A percentile compares a stretch with the other conserved stretches of the same genome.
Conservation (phyloP, 345 rosid genomes). For the Linum usitatissimum region DNA sequence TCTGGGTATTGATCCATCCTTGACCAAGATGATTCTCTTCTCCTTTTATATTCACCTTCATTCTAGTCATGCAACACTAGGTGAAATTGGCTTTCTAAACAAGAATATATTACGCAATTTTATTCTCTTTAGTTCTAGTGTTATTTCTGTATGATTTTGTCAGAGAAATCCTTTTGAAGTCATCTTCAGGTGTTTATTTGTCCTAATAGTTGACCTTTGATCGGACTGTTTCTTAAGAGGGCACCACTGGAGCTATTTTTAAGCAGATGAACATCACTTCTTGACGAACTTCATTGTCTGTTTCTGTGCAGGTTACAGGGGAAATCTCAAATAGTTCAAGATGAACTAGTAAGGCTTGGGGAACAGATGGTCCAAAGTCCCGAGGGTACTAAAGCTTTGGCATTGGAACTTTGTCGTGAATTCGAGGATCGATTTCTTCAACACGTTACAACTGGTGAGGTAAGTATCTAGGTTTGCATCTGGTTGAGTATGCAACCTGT, state of each 20-base stretch:
- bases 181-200: background rate
- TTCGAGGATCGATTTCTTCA: slow-evolving; percentile 95
- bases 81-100: background rate
- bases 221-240: background rate
- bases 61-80: background rate
- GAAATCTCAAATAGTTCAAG: slow-evolving; percentile 78
- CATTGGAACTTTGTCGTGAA: slow-evolving; percentile 98
- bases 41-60: slow-evolving; percentile 6
- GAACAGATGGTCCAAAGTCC: slow-evolving; percentile 70
- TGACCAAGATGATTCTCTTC: background rate
- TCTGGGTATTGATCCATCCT: slow-evolving; percentile 50
- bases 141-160: background rate
- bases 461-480: slow-evolving; percentile 25
- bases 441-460: slow-evolving; percentile 88
- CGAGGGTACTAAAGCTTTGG: slow-evolving; percentile 95
- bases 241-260: no score
- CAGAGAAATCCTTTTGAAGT: background rate
- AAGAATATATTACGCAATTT: background rate
- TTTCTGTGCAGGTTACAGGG: slow-evolving; percentile 66
- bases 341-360: slow-evolving; percentile 84
- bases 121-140: background rate
- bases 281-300: background rate
- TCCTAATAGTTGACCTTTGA: background rate
- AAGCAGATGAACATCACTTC: background rate
- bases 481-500: background rate